These are phyloP conservation scores for Monosporascus sp. DNA, from an alignment of 2,329 filamentous ascomycete species.

Conservation along the genomic window DNA sequence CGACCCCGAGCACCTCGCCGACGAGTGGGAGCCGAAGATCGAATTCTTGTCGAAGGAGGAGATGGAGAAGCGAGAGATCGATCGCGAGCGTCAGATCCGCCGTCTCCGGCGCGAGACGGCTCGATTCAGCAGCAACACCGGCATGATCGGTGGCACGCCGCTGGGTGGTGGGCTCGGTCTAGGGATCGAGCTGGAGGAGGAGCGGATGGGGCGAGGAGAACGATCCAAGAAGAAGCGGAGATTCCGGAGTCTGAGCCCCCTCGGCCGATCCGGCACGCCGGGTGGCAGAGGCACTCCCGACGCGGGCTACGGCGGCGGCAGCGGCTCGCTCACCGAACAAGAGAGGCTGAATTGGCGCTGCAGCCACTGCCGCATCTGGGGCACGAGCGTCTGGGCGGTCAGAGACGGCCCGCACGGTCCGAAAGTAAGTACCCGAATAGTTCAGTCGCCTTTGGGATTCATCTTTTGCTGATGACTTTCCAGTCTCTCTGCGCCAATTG, in stretches of 20 bases:
- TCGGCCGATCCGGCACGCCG: conserved; percentile 61
- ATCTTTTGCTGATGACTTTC: background rate
- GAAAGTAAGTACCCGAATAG: conserved; percentile 52
- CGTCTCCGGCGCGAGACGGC: conserved; percentile 86
- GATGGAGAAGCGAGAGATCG: conserved; percentile 93
- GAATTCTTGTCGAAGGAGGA: conserved; percentile 86
- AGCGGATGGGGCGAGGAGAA: conserved; percentile 86
- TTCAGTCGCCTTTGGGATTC: conserved; percentile 2
- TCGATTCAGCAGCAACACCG: conserved; percentile 79
- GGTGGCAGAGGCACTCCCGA: conserved; percentile 77
- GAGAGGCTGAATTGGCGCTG: conserved; percentile 86
- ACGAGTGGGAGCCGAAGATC: conserved; percentile 79
- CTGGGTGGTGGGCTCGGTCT: conserved; percentile 45
- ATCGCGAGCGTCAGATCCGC: conserved; percentile 85
- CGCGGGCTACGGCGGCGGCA: conserved; percentile 63
- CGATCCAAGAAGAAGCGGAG: conserved; percentile 91
- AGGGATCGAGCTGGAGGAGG: conserved; percentile 57
- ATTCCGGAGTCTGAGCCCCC: conserved; percentile 81
- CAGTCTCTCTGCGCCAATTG: conserved; percentile 91
- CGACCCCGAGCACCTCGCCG: conserved; percentile 81
- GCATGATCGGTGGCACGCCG: conserved; percentile 72
- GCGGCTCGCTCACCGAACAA: conserved; percentile 62
- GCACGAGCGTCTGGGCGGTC: conserved; percentile 89
- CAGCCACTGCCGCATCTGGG: conserved; percentile 80
- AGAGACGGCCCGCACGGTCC: conserved; percentile 82